A percentile compares a stretch with the other conserved stretches of the same genome.
These are phyloP conservation scores for Podospora didyma DNA, from an alignment of 495 filamentous ascomycete genomes.

Conservation along the genomic window DNA sequence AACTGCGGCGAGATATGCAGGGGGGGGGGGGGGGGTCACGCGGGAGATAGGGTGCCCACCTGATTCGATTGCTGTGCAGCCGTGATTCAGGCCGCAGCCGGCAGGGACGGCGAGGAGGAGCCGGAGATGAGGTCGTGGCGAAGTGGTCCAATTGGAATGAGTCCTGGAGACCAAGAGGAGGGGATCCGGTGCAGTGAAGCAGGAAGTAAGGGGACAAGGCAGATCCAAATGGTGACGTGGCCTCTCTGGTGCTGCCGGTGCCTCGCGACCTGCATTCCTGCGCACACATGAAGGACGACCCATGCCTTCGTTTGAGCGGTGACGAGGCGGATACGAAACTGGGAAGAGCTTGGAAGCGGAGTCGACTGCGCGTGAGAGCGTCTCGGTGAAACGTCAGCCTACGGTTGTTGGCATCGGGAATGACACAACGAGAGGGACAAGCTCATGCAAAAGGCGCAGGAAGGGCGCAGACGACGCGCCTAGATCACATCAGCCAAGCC, in stretches of 20 bases:
- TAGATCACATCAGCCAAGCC: not conserved
- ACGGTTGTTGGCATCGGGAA: not conserved
- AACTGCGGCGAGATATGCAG: not conserved
- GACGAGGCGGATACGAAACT: not conserved
- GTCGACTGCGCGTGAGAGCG: not conserved
- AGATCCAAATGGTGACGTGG: not conserved
- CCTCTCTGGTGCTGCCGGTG: slow-evolving; percentile 2
- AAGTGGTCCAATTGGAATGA: not conserved
- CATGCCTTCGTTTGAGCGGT: not conserved
- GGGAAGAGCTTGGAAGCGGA: not conserved
- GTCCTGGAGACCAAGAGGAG: not conserved
- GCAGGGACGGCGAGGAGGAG: not conserved
- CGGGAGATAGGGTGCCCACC: not conserved
- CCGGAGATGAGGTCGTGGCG: not conserved
- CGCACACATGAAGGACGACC: not conserved
- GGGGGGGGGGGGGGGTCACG: not conserved
- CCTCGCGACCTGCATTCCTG: not conserved
- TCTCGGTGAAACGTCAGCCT: not conserved
- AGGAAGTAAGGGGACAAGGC: not conserved
- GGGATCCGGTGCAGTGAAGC: not conserved
- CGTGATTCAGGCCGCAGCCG: slow-evolving; percentile 1
- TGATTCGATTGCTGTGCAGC: not conserved
- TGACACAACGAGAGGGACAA: not conserved
- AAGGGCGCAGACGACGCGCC: not conserved
- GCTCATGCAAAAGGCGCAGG: not conserved